Percentiles rank a stretch among this genome's conserved stretches.
phyloP scores from a whole-genome alignment of 495 filamentous ascomycete species.

The Parathielavia hyrcaniae region DNA sequence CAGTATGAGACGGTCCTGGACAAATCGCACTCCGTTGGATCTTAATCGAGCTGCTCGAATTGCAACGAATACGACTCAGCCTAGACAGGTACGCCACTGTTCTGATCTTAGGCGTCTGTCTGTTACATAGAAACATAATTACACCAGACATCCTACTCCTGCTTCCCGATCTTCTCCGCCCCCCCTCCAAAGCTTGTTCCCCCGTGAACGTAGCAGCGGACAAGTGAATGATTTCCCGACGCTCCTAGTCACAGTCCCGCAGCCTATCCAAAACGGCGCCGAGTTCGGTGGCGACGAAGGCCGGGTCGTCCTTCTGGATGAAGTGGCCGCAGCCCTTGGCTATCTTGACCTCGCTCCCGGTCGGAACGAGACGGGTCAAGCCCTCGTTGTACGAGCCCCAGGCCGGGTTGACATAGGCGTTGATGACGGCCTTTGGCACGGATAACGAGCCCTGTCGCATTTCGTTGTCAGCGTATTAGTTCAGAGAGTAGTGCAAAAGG shows the following conservation, averaged over 20 bases:
- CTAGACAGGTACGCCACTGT: too few relatives aligned
- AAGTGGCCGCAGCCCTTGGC: slow-evolving; percentile 56
- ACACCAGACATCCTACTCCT: not conserved
- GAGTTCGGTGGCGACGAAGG: slow-evolving; percentile 49
- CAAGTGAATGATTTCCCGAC: not conserved
- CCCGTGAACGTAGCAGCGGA: too few relatives aligned
- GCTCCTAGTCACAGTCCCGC: not conserved
- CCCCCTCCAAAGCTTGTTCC: too few relatives aligned
- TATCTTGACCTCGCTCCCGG: slow-evolving; percentile 43
- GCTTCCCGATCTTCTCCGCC: not conserved
- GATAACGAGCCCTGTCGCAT: slow-evolving; percentile 27
- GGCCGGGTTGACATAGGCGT: slow-evolving; percentile 48
- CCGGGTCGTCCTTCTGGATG: slow-evolving; percentile 55
- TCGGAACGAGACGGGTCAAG: slow-evolving; percentile 42
- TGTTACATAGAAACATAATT: too few relatives aligned
- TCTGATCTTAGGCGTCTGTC: too few relatives aligned
- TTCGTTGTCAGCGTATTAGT: not conserved
- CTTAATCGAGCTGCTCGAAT: too few relatives aligned
- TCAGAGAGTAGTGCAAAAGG: too few relatives aligned
- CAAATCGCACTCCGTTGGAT: too few relatives aligned
- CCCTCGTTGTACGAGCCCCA: slow-evolving; percentile 56
- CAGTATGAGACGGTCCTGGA: too few relatives aligned
- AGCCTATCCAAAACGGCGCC: slow-evolving; percentile 32
- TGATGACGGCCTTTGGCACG: slow-evolving; percentile 40
- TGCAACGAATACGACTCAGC: too few relatives aligned